Evolutionary conservation across 805 yeast genomes (phyloP), one percentile per base, ranked within the genome.

Genomic region (Candida schatavii): DNA sequence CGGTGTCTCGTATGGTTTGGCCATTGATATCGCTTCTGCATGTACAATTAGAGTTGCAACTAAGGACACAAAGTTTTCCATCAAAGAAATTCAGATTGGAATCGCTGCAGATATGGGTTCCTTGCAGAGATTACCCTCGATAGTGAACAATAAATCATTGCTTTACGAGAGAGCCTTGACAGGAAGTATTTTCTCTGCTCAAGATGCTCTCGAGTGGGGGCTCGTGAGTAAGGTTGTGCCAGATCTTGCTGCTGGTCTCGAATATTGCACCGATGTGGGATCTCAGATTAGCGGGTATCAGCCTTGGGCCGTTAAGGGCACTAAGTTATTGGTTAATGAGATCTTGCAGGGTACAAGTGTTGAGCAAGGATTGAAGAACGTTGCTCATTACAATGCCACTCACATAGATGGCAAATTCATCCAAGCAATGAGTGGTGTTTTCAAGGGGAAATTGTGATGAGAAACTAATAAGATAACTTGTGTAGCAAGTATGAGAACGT

Each of bases 71-170:
- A 61, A 55, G 30, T 70, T 83, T 48, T 72, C 84, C 32, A 75
- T 86, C 43, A 76, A 83, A 43, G 95, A 85, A 61, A 79, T 85
- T 45, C 77, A 80, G 46, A 70, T 85, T 41, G 93, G 91, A 2
- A 70, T 86, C 55, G 75, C 86, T 29, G 89, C 93, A 1, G 93
- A 86, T 56, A 83, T 85, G 53, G 95, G 95, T 3, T 73, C 86
- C 1, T 66, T 85, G 44, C 90, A 85, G 61, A 70, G 91, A 54
- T 53, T 84, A 43, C 83, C 87, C 4, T 54, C 55, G 15, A 43
- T 81, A 1, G 73, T 74, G 15, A 73, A 72, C 33, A 82, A 82
- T 56, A 61, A 67, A 13, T 80, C 87, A 4, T 69, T 77, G 64
- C 61, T 83, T 46, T 74, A 72, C 55, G 85, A 82, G 49, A 61